Conservation (phyloP, 169 alveolate genomes). For the Cyclospora cayetanensis region DNA sequence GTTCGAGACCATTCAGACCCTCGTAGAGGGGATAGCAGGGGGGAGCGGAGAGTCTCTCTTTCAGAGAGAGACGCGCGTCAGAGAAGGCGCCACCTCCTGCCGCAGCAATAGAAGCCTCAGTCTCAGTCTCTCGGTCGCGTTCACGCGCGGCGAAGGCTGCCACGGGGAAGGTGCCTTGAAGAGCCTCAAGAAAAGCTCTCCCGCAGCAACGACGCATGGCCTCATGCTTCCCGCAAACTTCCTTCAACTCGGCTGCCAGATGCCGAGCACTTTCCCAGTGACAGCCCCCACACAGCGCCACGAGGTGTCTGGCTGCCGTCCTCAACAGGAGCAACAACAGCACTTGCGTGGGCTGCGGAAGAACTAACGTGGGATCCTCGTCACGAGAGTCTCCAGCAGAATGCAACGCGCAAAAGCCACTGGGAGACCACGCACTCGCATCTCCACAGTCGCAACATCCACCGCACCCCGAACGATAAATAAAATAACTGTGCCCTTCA, state of each 20-base stretch:
- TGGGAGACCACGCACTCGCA: slow-evolving; percentile 73
- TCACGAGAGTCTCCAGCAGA: neutral
- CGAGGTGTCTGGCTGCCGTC: slow-evolving; percentile 22
- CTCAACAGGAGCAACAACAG: slow-evolving; percentile 28
- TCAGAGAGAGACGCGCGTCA: neutral
- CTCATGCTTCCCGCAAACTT: slow-evolving; percentile 13
- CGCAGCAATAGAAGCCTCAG: no score
- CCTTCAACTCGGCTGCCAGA: neutral
- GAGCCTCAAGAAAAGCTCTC: slow-evolving; percentile 17
- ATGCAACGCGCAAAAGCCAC: slow-evolving; percentile 74
- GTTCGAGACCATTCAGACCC: no score
- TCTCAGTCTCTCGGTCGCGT: neutral
- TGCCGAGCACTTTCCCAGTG: neutral
- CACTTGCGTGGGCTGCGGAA: neutral
- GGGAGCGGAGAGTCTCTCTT: neutral
- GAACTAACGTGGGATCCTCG: neutral
- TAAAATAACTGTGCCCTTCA: slow-evolving; percentile 74
- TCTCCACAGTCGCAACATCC: slow-evolving; percentile 82
- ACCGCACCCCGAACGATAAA: slow-evolving; percentile 76
- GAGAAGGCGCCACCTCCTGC: no score
- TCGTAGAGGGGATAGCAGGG: neutral
- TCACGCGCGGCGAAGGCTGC: neutral
- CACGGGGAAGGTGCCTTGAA: neutral
- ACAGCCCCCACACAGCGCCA: neutral
- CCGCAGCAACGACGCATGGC: slow-evolving; percentile 49